Conservation (phyloP, 169 alveolate species). For the Fabrea salina region DNA sequence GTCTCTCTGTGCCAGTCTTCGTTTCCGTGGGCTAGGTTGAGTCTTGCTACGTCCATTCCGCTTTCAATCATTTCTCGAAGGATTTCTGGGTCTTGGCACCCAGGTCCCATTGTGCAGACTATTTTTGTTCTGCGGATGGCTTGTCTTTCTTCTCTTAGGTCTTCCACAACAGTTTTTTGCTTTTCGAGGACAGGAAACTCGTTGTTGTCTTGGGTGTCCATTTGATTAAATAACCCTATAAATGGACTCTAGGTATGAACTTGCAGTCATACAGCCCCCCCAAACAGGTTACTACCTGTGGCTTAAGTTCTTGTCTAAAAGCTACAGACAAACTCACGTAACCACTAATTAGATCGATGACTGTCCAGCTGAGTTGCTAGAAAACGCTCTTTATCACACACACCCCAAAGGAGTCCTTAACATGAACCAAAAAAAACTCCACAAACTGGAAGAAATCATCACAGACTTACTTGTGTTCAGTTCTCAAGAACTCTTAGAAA, state of each 20-base stretch:
- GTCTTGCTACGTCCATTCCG: constrained; percentile 97
- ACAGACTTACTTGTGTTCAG: constrained; percentile 1
- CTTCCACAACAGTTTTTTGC: too few relatives aligned
- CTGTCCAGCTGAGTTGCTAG: constrained; percentile 16
- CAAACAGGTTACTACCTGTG: constrained; percentile 1
- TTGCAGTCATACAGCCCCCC: constrained; percentile 6
- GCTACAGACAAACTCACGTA: constrained; percentile 15
- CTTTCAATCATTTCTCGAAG: constrained; percentile 89
- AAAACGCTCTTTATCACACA: not conserved
- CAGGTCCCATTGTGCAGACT: constrained; percentile 98
- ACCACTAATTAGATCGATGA: not conserved
- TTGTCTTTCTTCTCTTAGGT: too few relatives aligned
- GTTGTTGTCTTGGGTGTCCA: too few relatives aligned
- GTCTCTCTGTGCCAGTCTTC: constrained; percentile 93
- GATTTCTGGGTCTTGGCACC: constrained; percentile 90
- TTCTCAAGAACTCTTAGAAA: constrained; percentile 2
- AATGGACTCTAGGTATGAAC: constrained; percentile 25
- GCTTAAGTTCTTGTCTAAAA: constrained; percentile 1
- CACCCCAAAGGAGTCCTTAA: not conserved
- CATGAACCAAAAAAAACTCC: constrained; percentile 6
- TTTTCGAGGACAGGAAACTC: too few relatives aligned
- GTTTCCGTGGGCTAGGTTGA: constrained; percentile 98
- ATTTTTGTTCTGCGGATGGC: constrained; percentile 89
- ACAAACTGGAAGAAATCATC: constrained; percentile 10
- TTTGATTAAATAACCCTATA: too few relatives aligned